phyloP scores from a whole-genome alignment of 192 early-diverging fungal genomes.

The Coemansia sp. region DNA sequence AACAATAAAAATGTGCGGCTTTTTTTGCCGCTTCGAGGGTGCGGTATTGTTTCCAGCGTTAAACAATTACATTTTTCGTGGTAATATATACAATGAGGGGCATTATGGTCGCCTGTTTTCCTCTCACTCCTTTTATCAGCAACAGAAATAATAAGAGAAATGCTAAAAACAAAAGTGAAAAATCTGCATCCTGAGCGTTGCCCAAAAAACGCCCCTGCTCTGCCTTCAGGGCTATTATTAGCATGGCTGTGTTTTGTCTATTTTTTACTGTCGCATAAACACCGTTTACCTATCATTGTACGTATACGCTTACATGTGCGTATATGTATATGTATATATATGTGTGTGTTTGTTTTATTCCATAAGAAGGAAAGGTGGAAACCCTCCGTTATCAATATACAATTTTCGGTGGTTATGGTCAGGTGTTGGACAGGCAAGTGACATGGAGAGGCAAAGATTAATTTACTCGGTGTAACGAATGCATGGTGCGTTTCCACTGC shows the following conservation, averaged over 20 bases:
- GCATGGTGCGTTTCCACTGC: no score
- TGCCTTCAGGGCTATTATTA: neutral
- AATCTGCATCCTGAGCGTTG: neutral
- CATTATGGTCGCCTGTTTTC: neutral
- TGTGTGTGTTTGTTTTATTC: no score
- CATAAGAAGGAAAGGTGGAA: no score
- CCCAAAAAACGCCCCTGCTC: neutral
- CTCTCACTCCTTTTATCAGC: neutral
- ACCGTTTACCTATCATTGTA: neutral
- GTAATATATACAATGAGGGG: neutral
- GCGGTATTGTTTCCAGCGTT: neutral
- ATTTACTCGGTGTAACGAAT: no score
- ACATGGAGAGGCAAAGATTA: no score
- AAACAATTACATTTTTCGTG: neutral
- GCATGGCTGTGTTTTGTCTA: neutral
- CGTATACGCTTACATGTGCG: neutral
- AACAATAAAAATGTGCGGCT: neutral
- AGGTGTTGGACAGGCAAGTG: no score
- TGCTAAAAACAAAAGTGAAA: neutral
- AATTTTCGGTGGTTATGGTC: no score
- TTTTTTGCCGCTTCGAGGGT: constrained; percentile 1
- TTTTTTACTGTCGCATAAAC: neutral
- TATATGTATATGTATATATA: no score
- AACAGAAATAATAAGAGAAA: neutral
- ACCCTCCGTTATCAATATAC: no score